Percentiles rank a stretch among this genome's conserved stretches.
phyloP scores from a whole-genome alignment of 306 rosid genomes.

The Citrullus amarus region DNA sequence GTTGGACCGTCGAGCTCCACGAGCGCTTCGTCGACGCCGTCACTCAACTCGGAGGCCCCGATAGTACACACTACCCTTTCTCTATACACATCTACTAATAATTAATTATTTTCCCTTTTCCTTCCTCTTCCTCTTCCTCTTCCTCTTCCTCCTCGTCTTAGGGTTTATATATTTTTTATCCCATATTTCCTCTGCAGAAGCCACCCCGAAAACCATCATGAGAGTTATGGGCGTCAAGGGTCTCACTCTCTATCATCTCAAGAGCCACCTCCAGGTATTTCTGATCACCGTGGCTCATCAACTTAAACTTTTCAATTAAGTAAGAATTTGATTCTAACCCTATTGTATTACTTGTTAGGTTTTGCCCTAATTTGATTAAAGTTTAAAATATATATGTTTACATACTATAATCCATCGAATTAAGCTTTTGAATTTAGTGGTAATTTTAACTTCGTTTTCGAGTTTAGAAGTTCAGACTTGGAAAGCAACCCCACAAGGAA shows the following conservation, averaged over 20 bases:
- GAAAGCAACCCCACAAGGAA: slow-evolving; percentile 99
- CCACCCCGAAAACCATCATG: slow-evolving; percentile 98
- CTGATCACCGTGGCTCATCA: not conserved
- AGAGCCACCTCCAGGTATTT: slow-evolving; percentile 95
- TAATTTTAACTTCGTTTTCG: not conserved
- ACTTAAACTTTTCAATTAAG: not conserved
- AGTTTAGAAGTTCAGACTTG: slow-evolving; percentile 84
- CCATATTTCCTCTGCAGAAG: slow-evolving; percentile 38
- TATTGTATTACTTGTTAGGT: no score
- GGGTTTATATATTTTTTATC: not conserved
- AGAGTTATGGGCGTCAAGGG: slow-evolving; percentile 99
- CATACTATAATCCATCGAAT: not conserved
- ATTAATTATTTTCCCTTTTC: not conserved
- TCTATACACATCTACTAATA: no score
- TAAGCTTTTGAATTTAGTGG: not conserved
- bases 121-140: not conserved
- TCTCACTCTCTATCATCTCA: slow-evolving; percentile 98
- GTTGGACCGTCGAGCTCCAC: slow-evolving; percentile 98
- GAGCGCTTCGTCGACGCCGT: slow-evolving; percentile 98
- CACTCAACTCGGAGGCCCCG: slow-evolving; percentile 97
- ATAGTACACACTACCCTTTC: slow-evolving; percentile 31
- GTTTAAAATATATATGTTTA: no score
- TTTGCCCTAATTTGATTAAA: not conserved
- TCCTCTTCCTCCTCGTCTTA: not conserved
- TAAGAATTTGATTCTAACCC: not conserved